Base-by-base conservation (phyloP, 805 yeast genomes). In the Kodamaea kaohsiungensis region DNA sequence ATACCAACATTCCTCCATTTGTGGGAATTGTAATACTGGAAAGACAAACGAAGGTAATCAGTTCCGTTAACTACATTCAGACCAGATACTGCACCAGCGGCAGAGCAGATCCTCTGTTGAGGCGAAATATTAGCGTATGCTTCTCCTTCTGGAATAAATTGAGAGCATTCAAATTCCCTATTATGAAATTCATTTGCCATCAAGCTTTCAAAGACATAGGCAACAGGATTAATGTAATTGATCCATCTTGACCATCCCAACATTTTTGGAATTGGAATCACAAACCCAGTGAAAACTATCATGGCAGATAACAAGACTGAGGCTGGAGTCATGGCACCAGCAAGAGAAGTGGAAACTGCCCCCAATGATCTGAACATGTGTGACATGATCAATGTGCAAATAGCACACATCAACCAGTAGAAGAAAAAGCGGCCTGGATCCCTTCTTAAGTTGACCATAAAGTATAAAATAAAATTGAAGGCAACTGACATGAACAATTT, bases 1-100 rank as follows among this genome's bases (percentile, higher is more conserved):
- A 89, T 86, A 66, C 92, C 89, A 56, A 73, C 76, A 59, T 85
- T 80, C 70, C 89, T 78, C 89, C 90, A 86, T 64, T 76, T 72
- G 66, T 85, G 85, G 7, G 65, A 45, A 51, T 69, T 66, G 43
- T 64, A 54, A 66, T 83, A 85, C 7, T 66, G 61, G 65, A 71
- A 86, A 3, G 85, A 69, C 12, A 62, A 53, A 3, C 59, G 56
- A 22, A 86, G 56, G 59, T 56, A 67, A 25, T n/a, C 65, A 58
- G 61, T 60, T 30, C 75, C 75, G 17, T 53, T 48, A 6, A 70
- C 73, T 37, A 33, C 38, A 3, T 46, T 30, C 5, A 50, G 45
- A 6, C 72, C 73, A 1, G 67, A 58, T 13, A 27, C 51, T 12
- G 68, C 54, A 25, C 71, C 70, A 30, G 61, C 64, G 15, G 54